Evolutionary conservation across 2,329 filamentous ascomycete species (phyloP), one percentile per base, ranked within the genome.

Genomic region (Verticillium nonalfalfae): DNA sequence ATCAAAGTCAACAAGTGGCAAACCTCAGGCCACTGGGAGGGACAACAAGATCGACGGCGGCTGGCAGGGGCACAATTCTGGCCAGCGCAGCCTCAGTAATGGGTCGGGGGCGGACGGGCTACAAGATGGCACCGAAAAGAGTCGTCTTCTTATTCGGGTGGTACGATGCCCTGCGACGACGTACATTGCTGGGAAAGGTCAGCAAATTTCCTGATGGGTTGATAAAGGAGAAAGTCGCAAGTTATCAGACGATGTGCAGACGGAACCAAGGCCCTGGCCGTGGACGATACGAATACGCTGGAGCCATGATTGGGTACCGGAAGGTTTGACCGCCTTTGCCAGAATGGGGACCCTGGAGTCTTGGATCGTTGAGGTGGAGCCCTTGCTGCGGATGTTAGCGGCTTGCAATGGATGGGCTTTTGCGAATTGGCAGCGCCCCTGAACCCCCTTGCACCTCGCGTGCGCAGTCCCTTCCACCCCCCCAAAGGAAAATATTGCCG

Each of bases 251-350:
- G 38, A 58, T 58, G 26, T 3, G 35, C 45, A 26, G 45, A 21
- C 45, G 45, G 45, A 18, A 52, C 18, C 26, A 18, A 21, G 2
- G 35, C 7, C 4, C 45, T 52, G 45, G 45, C 45, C 45, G 45
- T 26, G n/a, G 18, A 18, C 6, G 33, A 65, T 61, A 62, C 64
- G 64, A 65, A 65, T 64, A 65, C 64, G 64, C 64, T 61, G 21
- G 34, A 35, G 31, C 34, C 26, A 55, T 61, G 54, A 65, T 65
- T 65, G 62, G 64, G 18, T 18, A 52, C 10, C 9, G 45, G 45
- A 18, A 7, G 45, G 18, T 3, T 21, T 52, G 45, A 52, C 45
- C 45, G 45, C 45, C 45, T 52, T 40, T 52, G 45, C 45, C 45
- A 21, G 18, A 52, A 52, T 21, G n/a, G 45, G 39, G n/a, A 4